Evolutionary conservation across 2,329 filamentous ascomycete genomes (phyloP), one percentile per base, ranked within the genome.

Genomic region (Paecilomyces formosus): DNA sequence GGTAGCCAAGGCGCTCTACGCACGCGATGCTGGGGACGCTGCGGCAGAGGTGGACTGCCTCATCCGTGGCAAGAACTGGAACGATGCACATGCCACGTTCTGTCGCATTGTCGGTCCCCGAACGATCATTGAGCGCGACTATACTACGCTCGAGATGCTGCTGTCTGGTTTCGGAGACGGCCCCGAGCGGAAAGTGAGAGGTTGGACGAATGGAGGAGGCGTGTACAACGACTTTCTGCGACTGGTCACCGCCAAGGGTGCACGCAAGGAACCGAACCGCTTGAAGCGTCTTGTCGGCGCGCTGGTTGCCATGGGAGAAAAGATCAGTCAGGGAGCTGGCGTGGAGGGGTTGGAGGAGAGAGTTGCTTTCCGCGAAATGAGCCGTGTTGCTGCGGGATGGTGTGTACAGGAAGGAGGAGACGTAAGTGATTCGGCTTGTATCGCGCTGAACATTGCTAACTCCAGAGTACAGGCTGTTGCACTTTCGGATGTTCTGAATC

Each of bases 81-180:
- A 85, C 30, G 90, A 94, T 70, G 94, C 94, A 0, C 94, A 97
- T 74, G 83, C 86, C 28, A 90, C 93, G 0, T 87, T 99, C 57
- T 84, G 88, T 60, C 85, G 85, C 62, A 83, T 88, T 63, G 92
- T 97, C 30, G 94, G 90, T 0, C 94, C 94, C 0, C 81, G 82
- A 28, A 85, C 90, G 11, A 83, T 99, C 62, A 88, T 99, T 61
- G 88, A 90, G 68, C 86, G 88, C 51, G 88, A 97, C 70, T 93
- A 90, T 67, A 81, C 83, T 21, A 82, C 81, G 1, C 78, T 97
- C 1, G 82, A 84, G 49, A 78, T 82, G 31, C 79, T 97, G 45
- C 82, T 97, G 39, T 79, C 81, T 18, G 85, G 87, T 60, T 96
- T 99, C 68, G 73, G 78, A 6, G 76, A 86, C 55, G 81, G 80